Conservation (phyloP, 768 basidiomycete genomes). For the Krasilnikovozyma curviuscula region DNA sequence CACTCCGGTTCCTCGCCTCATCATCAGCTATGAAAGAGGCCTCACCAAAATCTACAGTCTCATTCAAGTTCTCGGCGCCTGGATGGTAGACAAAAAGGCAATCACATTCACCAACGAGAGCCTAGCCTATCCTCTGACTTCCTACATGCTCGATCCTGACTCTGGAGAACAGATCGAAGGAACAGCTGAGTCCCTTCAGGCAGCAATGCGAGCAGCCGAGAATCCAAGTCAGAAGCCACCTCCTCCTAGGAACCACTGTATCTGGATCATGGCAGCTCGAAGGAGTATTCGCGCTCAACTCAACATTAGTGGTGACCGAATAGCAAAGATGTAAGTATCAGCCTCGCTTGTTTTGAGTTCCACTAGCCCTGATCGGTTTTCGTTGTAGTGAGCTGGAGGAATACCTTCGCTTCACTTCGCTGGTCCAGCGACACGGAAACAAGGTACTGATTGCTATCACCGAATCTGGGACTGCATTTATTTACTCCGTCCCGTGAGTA, state of each 20-base stretch:
- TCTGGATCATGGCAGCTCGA: slow-evolving; percentile 38
- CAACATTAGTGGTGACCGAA: slow-evolving; percentile 45
- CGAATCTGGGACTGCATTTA: slow-evolving; percentile 18
- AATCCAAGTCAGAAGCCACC: slow-evolving; percentile 18
- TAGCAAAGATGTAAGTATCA: slow-evolving; percentile 49
- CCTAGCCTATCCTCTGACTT: slow-evolving; percentile 22
- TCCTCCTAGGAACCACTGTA: slow-evolving; percentile 19
- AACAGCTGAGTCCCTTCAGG: slow-evolving; percentile 23
- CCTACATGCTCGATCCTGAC: slow-evolving; percentile 25
- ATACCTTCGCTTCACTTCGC: not conserved
- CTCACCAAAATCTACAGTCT: slow-evolving; percentile 38
- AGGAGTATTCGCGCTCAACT: slow-evolving; percentile 41
- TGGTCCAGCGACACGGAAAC: not conserved
- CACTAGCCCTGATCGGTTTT: slow-evolving; percentile 31
- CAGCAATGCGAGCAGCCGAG: slow-evolving; percentile 32
- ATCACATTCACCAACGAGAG: slow-evolving; percentile 27
- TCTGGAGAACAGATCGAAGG: slow-evolving; percentile 11
- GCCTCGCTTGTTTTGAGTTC: slow-evolving; percentile 38
- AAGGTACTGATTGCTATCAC: slow-evolving; percentile 23
- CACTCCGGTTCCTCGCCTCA: slow-evolving; percentile 37
- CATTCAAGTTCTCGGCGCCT: slow-evolving; percentile 32
- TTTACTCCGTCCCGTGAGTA: slow-evolving; percentile 23
- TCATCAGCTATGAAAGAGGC: slow-evolving; percentile 38
- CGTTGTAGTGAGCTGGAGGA: not conserved
- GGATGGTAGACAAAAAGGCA: slow-evolving; percentile 26